Conservation (phyloP, 1,284 basidiomycete species). For the Schizophyllum amplum region DNA sequence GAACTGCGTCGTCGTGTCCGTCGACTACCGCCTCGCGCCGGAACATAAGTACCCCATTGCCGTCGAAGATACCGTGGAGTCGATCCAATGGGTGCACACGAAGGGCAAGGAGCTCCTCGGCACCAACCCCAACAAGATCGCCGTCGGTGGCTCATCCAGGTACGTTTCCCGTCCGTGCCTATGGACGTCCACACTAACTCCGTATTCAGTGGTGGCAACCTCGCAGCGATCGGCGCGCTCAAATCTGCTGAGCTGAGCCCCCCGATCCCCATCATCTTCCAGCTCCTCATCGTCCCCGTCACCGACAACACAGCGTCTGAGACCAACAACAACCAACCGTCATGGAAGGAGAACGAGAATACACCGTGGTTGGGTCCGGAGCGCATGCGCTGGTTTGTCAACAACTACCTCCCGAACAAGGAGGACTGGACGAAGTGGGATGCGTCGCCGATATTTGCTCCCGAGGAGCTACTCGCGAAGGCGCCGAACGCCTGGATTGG, state of each 20-base stretch:
- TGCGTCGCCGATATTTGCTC: slow-evolving; percentile 61
- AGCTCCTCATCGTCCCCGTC: slow-evolving; percentile 65
- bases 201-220: slow-evolving; percentile 53
- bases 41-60: slow-evolving; percentile 70
- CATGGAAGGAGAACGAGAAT: slow-evolving; percentile 52
- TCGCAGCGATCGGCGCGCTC: slow-evolving; percentile 59
- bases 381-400: slow-evolving; percentile 68
- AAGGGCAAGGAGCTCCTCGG: slow-evolving; percentile 26
- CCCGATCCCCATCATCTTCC: slow-evolving; percentile 51
- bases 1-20: slow-evolving; percentile 49
- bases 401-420: slow-evolving; percentile 57
- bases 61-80: slow-evolving; percentile 63
- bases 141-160: slow-evolving; percentile 65
- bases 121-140: slow-evolving; percentile 25
- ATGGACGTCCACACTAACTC: not conserved
- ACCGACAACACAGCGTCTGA: slow-evolving; percentile 55
- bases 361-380: slow-evolving; percentile 52
- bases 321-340: slow-evolving; percentile 30
- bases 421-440: slow-evolving; percentile 57
- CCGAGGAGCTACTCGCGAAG: slow-evolving; percentile 41
- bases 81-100: slow-evolving; percentile 53
- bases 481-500: slow-evolving; percentile 55
- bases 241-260: slow-evolving; percentile 45
- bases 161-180: slow-evolving; percentile 16
- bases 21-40: slow-evolving; percentile 71